Conservation (phyloP, 768 basidiomycete species). For the Psilocybe sp. region DNA sequence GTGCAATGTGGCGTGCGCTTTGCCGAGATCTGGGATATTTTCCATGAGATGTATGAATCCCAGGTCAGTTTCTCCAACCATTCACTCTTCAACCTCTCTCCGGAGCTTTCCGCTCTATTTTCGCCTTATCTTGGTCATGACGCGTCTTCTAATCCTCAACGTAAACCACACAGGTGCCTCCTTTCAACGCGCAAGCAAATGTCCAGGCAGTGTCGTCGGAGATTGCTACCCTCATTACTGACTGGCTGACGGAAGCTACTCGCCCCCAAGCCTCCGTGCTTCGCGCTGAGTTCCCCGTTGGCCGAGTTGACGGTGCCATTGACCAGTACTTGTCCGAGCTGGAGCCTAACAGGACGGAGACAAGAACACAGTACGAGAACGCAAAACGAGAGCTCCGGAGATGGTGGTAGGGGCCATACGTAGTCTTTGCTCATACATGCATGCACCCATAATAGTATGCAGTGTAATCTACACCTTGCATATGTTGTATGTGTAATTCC, state of each 20-base stretch:
- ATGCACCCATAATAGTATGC: conserved; percentile 1
- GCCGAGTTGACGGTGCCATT: conserved; percentile 68
- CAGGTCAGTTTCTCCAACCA: conserved; percentile 65
- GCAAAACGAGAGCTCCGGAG: conserved; percentile 69
- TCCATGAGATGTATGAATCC: conserved; percentile 85
- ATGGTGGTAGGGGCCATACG: conserved; percentile 51
- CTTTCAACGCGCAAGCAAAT: conserved; percentile 78
- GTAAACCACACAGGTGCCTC: conserved; percentile 60
- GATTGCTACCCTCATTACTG: conserved; percentile 74
- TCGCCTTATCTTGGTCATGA: neutral
- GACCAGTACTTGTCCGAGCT: conserved; percentile 75
- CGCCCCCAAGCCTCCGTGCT: conserved; percentile 65
- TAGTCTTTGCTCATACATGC: too few relatives aligned
- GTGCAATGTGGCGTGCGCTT: conserved; percentile 80
- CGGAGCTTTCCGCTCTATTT: neutral
- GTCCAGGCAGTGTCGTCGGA: conserved; percentile 80
- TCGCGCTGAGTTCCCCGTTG: conserved; percentile 72
- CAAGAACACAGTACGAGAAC: conserved; percentile 62
- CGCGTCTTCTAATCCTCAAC: neutral
- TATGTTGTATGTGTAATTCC: conserved; percentile 11
- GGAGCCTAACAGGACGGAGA: conserved; percentile 58
- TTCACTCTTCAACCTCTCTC: neutral
- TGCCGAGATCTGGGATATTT: conserved; percentile 79
- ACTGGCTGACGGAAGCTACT: conserved; percentile 79
- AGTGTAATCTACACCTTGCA: conserved; percentile 4